Evolutionary conservation across 441 rosid genomes (phyloP), one percentile per base, ranked within the genome.

Genomic region (Cnidoscolus chayamansa): DNA sequence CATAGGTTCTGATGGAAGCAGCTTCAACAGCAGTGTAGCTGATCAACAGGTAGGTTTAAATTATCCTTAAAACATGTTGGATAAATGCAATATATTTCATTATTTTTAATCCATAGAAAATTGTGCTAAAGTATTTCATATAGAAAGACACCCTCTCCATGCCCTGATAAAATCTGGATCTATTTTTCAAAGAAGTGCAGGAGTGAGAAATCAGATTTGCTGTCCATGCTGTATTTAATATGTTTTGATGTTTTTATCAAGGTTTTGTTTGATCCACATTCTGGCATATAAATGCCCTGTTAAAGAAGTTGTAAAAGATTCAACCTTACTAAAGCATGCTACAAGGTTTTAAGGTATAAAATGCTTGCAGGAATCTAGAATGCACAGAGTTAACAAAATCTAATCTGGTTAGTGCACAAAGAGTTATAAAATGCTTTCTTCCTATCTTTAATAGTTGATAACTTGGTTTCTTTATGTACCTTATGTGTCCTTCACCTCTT

Each of bases 11-110:
- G 97, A 90, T 78, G 85, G 78, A 79, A 93, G 86, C 77, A 91
- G 83, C 93, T 96, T 96, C 88, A 96, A 96, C 81, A 87, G 60
- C 83, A 93, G 95, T 70, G 98, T 96, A 55, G 95, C 95, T 73
- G 99, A 88, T 77, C 90, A 95, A 81, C 91, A 93, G 84, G 99
- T 93, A 77, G 57, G 94, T 85, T 84, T 81, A 31, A 40, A 47
- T 77, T 76, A 76, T 71, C 50, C 15, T 74, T 73, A 53, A 74
- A 74, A 56, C 62, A 55, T 61, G 60, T 65, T 77, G 64, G 47
- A 43, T 64, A 12, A 72, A 57, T 30, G 13, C 47, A 53, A 56
- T 25, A 10, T 16, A 20, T 56, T 12, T n/a, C n/a, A 17, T 48
- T 45, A 32, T 59, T 37, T 13, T 61, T 67, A 13, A 68, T 51